Conservation (phyloP, 192 early-diverging fungal species). For the Geosiphon pyriformis region DNA sequence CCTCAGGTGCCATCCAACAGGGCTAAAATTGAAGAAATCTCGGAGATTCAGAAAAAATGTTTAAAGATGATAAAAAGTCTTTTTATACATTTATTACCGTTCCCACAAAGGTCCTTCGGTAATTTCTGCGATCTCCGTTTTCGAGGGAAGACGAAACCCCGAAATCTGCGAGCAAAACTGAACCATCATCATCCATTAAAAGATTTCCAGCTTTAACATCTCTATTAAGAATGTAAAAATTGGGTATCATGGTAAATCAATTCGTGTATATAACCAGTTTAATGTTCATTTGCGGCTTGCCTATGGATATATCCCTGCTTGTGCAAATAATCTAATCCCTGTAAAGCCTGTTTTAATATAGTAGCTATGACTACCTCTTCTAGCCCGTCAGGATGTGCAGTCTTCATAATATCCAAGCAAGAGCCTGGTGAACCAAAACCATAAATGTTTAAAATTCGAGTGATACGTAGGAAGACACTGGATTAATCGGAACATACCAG, state of each 20-base stretch:
- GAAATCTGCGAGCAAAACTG: constrained; percentile 61
- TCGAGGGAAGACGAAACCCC: constrained; percentile 66
- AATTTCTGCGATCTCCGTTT: constrained; percentile 51
- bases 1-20: constrained; percentile 72
- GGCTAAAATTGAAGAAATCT: constrained; percentile 35
- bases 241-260: background rate
- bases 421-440: constrained; percentile 47
- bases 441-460: too few relatives aligned
- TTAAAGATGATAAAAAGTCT: too few relatives aligned
- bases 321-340: constrained; percentile 62
- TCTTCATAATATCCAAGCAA: constrained; percentile 86
- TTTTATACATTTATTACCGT: constrained; percentile 42
- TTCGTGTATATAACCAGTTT: background rate
- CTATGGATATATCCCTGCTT: constrained; percentile 62
- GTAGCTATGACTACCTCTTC: constrained; percentile 75
- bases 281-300: constrained; percentile 10
- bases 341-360: constrained; percentile 71
- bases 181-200: constrained; percentile 60
- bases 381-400: constrained; percentile 74
- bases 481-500: too few relatives aligned
- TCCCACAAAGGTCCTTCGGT: constrained; percentile 68
- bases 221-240: constrained; percentile 23
- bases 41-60: too few relatives aligned
- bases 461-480: too few relatives aligned
- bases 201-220: constrained; percentile 72